These are phyloP conservation scores for Chrysosphaeria jannelii DNA, from an alignment of 2,329 filamentous ascomycete genomes.

Conservation along the genomic window DNA sequence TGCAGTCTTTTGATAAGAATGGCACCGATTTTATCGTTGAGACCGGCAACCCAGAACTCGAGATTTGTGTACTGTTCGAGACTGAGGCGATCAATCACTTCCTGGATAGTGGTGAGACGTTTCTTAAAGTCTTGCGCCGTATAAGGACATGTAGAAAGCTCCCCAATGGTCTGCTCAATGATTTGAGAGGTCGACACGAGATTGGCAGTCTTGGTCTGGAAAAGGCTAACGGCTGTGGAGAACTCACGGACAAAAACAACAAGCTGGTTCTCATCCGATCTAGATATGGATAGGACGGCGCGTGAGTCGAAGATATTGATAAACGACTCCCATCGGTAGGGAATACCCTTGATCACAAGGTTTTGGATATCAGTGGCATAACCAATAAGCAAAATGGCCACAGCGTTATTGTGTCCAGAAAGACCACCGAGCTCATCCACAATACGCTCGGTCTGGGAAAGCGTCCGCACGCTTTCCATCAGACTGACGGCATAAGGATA, in stretches of 20 bases:
- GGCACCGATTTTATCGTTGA: conserved; percentile 62
- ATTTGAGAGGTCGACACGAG: conserved; percentile 54
- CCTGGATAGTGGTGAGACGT: conserved; percentile 62
- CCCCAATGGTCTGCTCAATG: conserved; percentile 50
- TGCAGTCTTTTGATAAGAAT: conserved; percentile 60
- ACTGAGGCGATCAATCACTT: conserved; percentile 83
- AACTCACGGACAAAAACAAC: conserved; percentile 92
- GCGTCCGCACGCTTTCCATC: conserved; percentile 94
- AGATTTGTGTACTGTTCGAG: conserved; percentile 90
- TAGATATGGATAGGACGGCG: too few relatives aligned
- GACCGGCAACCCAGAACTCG: conserved; percentile 57
- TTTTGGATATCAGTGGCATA: conserved; percentile 75
- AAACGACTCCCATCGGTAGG: conserved; percentile 89
- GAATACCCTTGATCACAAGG: conserved; percentile 62
- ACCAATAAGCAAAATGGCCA: conserved; percentile 62
- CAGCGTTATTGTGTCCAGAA: too few relatives aligned
- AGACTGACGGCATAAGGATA: conserved; percentile 94
- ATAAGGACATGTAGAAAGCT: conserved; percentile 65
- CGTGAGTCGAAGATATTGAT: conserved; percentile 80
- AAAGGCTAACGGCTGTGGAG: conserved; percentile 53
- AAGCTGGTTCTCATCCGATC: conserved; percentile 91
- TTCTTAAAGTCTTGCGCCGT: conserved; percentile 49
- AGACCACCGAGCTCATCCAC: conserved; percentile 72
- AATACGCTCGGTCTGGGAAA: conserved; percentile 60
- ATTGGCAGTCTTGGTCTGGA: conserved; percentile 65